Evolutionary conservation across 371 early-diverging fungal genomes (phyloP).

Genomic region (Lichtheimia ramosa): DNA sequence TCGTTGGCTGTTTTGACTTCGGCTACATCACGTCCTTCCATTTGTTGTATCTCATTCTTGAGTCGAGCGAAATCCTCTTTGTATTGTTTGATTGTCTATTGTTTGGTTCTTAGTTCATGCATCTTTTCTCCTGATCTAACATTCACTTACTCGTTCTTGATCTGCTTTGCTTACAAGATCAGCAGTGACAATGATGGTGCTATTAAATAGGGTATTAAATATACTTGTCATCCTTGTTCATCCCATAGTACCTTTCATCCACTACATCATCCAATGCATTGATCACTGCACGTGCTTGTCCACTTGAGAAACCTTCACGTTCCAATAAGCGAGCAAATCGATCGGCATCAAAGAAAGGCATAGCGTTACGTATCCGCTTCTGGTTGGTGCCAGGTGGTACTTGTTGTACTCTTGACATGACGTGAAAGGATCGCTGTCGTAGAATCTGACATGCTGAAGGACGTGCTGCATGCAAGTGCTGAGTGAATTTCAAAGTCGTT

Average conservation of each 20-base stretch:
- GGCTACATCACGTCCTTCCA: constrained; percentile 88
- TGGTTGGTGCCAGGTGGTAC: background rate
- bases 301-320: constrained; percentile 71
- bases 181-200: constrained; percentile 58
- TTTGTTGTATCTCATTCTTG: constrained; percentile 82
- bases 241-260: constrained; percentile 62
- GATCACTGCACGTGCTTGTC: constrained; percentile 81
- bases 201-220: constrained; percentile 7
- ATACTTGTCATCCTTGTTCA: background rate
- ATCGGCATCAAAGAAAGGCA: constrained; percentile 74
- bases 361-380: constrained; percentile 16
- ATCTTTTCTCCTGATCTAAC: background rate
- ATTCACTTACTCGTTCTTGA: constrained; percentile 67
- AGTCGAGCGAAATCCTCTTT: constrained; percentile 88
- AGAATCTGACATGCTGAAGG: background rate
- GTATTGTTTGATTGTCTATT: constrained; percentile 75
- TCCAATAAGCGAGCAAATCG: constrained; percentile 75
- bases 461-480: background rate
- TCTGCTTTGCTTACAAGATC: constrained; percentile 81
- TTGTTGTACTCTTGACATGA: background rate
- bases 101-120: background rate
- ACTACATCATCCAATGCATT: constrained; percentile 75
- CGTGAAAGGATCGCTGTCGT: constrained; percentile 1
- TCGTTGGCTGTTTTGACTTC: constrained; percentile 84
- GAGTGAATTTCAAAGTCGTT: no score